Conservation (phyloP, 2,329 filamentous ascomycete genomes). For the Diaporthe amygdali region DNA sequence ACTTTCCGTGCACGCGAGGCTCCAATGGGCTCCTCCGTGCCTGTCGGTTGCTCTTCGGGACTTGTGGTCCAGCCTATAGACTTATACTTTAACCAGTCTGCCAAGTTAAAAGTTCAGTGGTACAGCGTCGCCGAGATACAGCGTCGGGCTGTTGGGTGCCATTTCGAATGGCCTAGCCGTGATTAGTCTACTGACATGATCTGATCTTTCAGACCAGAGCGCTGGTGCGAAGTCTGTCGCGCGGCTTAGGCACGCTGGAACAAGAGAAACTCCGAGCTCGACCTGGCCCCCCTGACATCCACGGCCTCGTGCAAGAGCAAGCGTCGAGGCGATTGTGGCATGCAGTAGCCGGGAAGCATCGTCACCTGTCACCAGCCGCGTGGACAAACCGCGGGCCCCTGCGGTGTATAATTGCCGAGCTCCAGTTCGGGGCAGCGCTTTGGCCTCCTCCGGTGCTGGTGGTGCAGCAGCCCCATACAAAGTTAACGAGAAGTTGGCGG, state of each 20-base stretch:
- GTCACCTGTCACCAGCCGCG: neutral
- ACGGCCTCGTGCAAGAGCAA: neutral
- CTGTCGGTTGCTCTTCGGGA: neutral
- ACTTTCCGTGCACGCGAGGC: neutral
- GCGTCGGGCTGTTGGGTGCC: neutral
- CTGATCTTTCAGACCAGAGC: constrained; percentile 4
- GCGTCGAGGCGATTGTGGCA: neutral
- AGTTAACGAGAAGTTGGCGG: neutral
- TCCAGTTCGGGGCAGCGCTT: neutral
- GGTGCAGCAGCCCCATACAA: neutral
- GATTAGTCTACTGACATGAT: constrained; percentile 1
- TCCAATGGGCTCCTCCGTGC: neutral
- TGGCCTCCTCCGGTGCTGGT: neutral
- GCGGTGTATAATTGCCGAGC: neutral
- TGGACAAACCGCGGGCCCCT: neutral
- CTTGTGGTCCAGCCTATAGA: neutral
- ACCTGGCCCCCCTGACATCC: neutral
- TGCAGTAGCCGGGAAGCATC: neutral
- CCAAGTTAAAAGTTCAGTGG: neutral
- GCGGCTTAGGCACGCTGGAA: neutral
- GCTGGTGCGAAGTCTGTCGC: neutral
- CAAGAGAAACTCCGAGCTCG: constrained; percentile 13
- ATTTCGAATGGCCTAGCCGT: neutral
- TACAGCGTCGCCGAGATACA: neutral
- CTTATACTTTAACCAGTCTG: neutral